Evolutionary conservation across 768 basidiomycete genomes (phyloP).

Genomic region (Leucocoprinus sp.): DNA sequence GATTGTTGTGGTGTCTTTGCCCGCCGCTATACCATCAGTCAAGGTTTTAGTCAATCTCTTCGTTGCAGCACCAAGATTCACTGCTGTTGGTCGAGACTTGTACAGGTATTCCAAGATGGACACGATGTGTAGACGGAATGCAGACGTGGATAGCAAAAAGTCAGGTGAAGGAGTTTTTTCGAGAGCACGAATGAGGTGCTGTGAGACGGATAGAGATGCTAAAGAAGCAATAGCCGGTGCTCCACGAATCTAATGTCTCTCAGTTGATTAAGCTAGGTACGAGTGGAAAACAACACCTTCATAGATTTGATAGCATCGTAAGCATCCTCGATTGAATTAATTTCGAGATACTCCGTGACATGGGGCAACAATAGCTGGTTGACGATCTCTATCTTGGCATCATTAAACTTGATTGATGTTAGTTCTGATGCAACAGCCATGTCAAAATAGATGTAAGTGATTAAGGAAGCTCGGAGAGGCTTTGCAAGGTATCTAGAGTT

Average conservation of each 20-base stretch:
- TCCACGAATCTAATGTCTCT: constrained; percentile 51
- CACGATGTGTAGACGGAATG: constrained; percentile 47
- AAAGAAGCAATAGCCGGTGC: constrained; percentile 94
- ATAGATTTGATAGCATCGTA: constrained; percentile 94
- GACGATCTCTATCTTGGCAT: constrained; percentile 65
- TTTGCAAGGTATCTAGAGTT: too few relatives aligned
- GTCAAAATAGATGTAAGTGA: not conserved
- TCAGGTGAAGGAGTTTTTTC: constrained; percentile 36
- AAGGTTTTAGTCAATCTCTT: constrained; percentile 55
- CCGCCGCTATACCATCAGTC: constrained; percentile 32
- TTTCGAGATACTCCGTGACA: constrained; percentile 51
- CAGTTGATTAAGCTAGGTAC: too few relatives aligned
- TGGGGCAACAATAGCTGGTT: constrained; percentile 87
- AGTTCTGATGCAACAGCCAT: constrained; percentile 22
- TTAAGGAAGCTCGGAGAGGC: too few relatives aligned
- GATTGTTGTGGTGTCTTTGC: constrained; percentile 35
- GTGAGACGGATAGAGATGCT: constrained; percentile 71
- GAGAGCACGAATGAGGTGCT: constrained; percentile 50
- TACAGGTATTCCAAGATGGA: constrained; percentile 63
- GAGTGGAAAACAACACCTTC: constrained; percentile 66
- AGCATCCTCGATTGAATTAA: constrained; percentile 73
- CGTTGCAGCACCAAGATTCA: constrained; percentile 86
- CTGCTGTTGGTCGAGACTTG: constrained; percentile 91
- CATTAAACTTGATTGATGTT: constrained; percentile 32
- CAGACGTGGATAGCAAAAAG: constrained; percentile 44